A percentile compares a stretch with the other conserved stretches of the same genome.
phyloP scores from a whole-genome alignment of 2,329 filamentous ascomycete genomes.

The Ambrosiella xylebori region DNA sequence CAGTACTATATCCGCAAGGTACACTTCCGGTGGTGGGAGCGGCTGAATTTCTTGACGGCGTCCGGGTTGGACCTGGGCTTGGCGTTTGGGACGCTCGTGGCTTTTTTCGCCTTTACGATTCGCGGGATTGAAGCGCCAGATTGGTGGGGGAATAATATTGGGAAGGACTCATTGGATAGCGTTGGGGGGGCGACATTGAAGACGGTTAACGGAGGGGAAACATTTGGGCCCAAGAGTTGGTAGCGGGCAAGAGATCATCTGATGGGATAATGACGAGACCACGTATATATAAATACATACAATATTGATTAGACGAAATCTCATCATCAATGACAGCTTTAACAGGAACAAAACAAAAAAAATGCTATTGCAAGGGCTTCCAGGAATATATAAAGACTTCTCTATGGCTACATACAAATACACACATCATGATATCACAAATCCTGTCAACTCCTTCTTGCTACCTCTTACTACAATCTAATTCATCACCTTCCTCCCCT shows the following conservation, averaged over 20 bases:
- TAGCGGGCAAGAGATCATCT: constrained; percentile 15
- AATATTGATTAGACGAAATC: background rate
- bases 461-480: constrained; percentile 5
- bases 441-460: constrained; percentile 1
- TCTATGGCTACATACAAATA: constrained; percentile 13
- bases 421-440: constrained; percentile 7
- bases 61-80: constrained; percentile 54
- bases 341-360: background rate
- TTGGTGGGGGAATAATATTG: constrained; percentile 53
- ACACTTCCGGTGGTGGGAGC: constrained; percentile 53
- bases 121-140: constrained; percentile 41
- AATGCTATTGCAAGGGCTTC: constrained; percentile 7
- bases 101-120: constrained; percentile 53
- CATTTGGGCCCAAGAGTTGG: constrained; percentile 44
- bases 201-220: constrained; percentile 33
- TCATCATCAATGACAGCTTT: background rate
- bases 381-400: constrained; percentile 13
- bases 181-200: constrained; percentile 40
- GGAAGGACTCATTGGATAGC: constrained; percentile 43
- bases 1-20: constrained; percentile 49
- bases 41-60: constrained; percentile 55
- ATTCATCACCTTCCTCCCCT: constrained; percentile 14
- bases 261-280: background rate
- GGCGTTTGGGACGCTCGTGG: constrained; percentile 46
- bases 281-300: background rate